Percentiles rank a stretch among this genome's conserved stretches.
Conservation (phyloP, 495 filamentous ascomycete genomes). For the Annulohypoxylon stygium region DNA sequence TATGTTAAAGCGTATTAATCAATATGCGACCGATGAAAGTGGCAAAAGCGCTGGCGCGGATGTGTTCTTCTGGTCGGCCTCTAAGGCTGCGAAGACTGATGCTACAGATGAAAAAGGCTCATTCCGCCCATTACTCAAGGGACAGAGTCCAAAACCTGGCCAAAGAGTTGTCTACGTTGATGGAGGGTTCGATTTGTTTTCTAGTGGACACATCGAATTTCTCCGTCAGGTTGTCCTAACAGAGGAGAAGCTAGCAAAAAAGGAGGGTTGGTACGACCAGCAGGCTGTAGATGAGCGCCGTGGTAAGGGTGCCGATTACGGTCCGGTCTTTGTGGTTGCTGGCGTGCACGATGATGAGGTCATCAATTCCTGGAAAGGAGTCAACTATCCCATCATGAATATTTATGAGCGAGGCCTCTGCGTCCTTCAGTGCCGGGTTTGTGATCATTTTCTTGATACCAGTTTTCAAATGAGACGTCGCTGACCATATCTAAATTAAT, state of each 20-base stretch:
- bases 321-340: slow-evolving; percentile 85
- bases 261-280: slow-evolving; percentile 79
- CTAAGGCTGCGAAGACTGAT: slow-evolving; percentile 64
- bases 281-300: slow-evolving; percentile 71
- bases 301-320: slow-evolving; percentile 77
- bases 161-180: slow-evolving; percentile 95
- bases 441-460: slow-evolving; percentile 44
- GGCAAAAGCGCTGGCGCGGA: slow-evolving; percentile 78
- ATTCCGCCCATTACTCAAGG: slow-evolving; percentile 75
- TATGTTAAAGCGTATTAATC: slow-evolving; percentile 77
- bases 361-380: slow-evolving; percentile 94
- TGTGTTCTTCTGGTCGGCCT: slow-evolving; percentile 81
- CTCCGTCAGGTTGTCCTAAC: slow-evolving; percentile 76
- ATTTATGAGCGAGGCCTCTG: slow-evolving; percentile 96
- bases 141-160: slow-evolving; percentile 74
- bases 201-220: slow-evolving; percentile 96
- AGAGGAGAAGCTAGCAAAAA: slow-evolving; percentile 74
- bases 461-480: slow-evolving; percentile 6
- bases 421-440: slow-evolving; percentile 90
- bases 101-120: slow-evolving; percentile 65
- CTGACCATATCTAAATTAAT: slow-evolving; percentile 22
- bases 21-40: slow-evolving; percentile 88
- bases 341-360: slow-evolving; percentile 95
- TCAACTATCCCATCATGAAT: slow-evolving; percentile 99
- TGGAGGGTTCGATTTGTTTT: slow-evolving; percentile 97